Evolutionary conservation across 495 filamentous ascomycete genomes (phyloP).

Genomic region (Podospora tetraspora): DNA sequence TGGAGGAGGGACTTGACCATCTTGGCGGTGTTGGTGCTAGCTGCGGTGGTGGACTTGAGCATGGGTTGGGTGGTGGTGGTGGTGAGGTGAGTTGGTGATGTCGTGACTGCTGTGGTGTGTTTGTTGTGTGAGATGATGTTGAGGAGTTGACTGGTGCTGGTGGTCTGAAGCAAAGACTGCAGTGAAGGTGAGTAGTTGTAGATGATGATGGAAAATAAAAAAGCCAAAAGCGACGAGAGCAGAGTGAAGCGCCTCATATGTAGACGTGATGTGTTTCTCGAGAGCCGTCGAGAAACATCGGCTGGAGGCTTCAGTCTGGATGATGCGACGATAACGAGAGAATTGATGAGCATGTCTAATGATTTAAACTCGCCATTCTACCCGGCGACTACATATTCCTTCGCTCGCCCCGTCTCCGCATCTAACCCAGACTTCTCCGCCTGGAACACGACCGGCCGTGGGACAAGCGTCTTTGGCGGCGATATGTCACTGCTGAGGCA

Average conservation of each 20-base stretch:
- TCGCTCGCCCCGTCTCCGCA: not conserved
- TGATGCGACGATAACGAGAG: constrained; percentile 1
- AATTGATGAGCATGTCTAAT: constrained; percentile 12
- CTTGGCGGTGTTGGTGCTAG: constrained; percentile 23
- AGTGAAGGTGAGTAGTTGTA: constrained; percentile 7
- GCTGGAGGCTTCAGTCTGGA: not conserved
- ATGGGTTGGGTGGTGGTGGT: constrained; percentile 8
- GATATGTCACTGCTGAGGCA: constrained; percentile 2
- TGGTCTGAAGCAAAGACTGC: not conserved
- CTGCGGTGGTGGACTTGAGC: constrained; percentile 12
- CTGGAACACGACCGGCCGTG: not conserved
- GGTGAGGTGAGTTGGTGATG: not conserved
- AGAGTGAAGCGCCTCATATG: constrained; percentile 13
- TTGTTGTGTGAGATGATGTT: not conserved
- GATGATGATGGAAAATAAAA: constrained; percentile 21
- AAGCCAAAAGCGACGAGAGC: constrained; percentile 5
- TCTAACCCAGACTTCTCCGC: not conserved
- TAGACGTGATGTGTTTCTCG: constrained; percentile 3
- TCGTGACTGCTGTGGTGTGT: not conserved
- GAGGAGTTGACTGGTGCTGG: not conserved
- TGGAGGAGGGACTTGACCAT: constrained; percentile 53
- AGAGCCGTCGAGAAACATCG: not conserved
- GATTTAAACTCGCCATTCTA: not conserved
- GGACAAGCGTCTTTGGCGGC: not conserved
- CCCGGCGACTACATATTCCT: not conserved